Conservation (phyloP, 2,329 filamentous ascomycete genomes). For the Xylaria arbuscula region DNA sequence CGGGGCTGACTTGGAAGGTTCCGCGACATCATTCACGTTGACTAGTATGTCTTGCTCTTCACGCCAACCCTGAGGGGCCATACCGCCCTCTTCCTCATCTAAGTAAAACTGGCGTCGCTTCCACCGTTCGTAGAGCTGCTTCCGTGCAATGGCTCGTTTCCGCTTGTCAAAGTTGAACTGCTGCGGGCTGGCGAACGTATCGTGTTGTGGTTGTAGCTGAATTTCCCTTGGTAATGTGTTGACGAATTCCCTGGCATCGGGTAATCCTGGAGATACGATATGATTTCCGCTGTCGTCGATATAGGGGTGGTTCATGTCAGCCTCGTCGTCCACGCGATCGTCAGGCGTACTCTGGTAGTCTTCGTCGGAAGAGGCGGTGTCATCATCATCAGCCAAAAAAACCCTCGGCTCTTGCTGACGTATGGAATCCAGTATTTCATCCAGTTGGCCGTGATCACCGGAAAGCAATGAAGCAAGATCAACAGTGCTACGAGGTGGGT, state of each 20-base stretch:
- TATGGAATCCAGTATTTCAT: constrained; percentile 50
- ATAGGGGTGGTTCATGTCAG: constrained; percentile 30
- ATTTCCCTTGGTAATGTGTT: constrained; percentile 54
- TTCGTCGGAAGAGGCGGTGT: constrained; percentile 46
- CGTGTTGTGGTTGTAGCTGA: constrained; percentile 54
- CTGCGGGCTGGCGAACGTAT: constrained; percentile 51
- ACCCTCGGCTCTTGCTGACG: constrained; percentile 40
- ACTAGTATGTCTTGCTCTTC: constrained; percentile 68
- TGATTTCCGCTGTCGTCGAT: constrained; percentile 24
- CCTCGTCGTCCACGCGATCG: constrained; percentile 42
- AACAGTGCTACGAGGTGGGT: constrained; percentile 48
- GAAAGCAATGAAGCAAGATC: constrained; percentile 48
- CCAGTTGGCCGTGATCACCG: constrained; percentile 47
- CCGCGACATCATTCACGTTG: constrained; percentile 52
- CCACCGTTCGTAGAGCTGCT: constrained; percentile 77
- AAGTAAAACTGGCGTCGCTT: constrained; percentile 82
- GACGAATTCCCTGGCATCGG: constrained; percentile 48
- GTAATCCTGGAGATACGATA: constrained; percentile 29
- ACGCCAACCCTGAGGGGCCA: constrained; percentile 72
- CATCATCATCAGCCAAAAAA: constrained; percentile 38
- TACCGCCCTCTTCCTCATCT: constrained; percentile 83
- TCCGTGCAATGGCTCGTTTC: constrained; percentile 57
- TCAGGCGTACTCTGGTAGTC: constrained; percentile 44
- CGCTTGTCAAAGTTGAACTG: constrained; percentile 54
- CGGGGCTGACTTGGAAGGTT: constrained; percentile 58